Percentiles rank a stretch among this genome's conserved stretches.
phyloP scores from a whole-genome alignment of 2,329 filamentous ascomycete species.

The Claviceps sp. region DNA sequence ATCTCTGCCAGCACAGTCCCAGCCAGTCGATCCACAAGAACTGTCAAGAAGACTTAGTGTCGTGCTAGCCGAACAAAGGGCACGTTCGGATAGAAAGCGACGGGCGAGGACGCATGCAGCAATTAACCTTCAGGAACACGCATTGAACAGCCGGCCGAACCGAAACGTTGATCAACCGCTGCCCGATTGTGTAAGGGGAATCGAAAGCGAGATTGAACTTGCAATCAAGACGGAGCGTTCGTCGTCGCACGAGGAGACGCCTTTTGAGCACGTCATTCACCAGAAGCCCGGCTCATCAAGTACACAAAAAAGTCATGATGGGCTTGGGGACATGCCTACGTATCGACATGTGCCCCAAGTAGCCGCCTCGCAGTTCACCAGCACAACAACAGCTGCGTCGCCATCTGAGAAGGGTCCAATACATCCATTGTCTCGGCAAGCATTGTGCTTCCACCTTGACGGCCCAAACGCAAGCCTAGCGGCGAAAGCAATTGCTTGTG shows the following conservation, averaged over 20 bases:
- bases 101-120: constrained; percentile 15
- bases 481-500: constrained; percentile 12
- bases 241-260: neutral
- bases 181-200: neutral
- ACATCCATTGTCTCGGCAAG: constrained; percentile 30
- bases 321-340: neutral
- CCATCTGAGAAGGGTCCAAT: constrained; percentile 23
- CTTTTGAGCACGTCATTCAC: neutral
- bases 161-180: neutral
- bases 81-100: constrained; percentile 22
- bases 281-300: constrained; percentile 7
- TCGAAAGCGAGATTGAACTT: neutral
- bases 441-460: constrained; percentile 27
- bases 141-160: neutral
- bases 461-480: constrained; percentile 13
- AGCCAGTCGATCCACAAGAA: constrained; percentile 39
- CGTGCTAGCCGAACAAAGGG: constrained; percentile 37
- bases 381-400: constrained; percentile 35
- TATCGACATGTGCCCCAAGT: constrained; percentile 40
- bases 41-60: constrained; percentile 36
- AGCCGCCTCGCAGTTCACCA: constrained; percentile 40
- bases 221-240: neutral
- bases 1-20: constrained; percentile 12
- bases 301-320: constrained; percentile 8
- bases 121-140: constrained; percentile 6